A percentile compares a stretch with the other conserved stretches of the same genome.
Evolutionary conservation across 2,329 filamentous ascomycete species (phyloP).

Genomic region (Berkeleyomyces rouxiae): DNA sequence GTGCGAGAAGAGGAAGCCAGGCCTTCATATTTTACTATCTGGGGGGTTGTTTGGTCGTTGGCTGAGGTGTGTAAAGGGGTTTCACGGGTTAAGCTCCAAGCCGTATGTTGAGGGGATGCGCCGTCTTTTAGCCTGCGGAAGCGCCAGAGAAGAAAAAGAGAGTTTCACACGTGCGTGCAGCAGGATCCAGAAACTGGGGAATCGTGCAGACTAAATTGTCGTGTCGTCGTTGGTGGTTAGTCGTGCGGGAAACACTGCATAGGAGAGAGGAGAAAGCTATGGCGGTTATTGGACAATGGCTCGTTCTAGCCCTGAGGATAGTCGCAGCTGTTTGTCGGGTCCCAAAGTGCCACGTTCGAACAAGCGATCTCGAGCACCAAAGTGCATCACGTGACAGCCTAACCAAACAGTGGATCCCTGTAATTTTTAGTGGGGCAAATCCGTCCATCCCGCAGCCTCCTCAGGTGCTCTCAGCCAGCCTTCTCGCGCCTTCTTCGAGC

Average conservation of each 20-base stretch:
- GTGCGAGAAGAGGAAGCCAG: conserved; percentile 48
- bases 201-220: too few species aligned
- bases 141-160: too few species aligned
- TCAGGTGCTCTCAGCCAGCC: not conserved
- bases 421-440: not conserved
- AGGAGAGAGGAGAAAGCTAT: not conserved
- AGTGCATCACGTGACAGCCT: not conserved
- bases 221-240: not conserved
- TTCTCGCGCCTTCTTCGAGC: not conserved
- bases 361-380: not conserved
- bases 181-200: too few species aligned
- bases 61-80: not conserved
- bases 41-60: not conserved
- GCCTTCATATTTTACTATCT: conserved; percentile 32
- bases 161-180: too few species aligned
- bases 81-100: too few species aligned
- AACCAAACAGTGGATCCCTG: not conserved
- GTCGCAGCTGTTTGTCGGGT: not conserved
- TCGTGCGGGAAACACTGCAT: not conserved
- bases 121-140: too few species aligned
- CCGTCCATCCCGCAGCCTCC: not conserved
- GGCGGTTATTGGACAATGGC: not conserved
- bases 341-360: conserved; percentile 16
- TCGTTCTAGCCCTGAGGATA: not conserved
- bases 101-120: too few species aligned